Conservation (phyloP, 768 basidiomycete genomes). For the Amanita subjunquillea region DNA sequence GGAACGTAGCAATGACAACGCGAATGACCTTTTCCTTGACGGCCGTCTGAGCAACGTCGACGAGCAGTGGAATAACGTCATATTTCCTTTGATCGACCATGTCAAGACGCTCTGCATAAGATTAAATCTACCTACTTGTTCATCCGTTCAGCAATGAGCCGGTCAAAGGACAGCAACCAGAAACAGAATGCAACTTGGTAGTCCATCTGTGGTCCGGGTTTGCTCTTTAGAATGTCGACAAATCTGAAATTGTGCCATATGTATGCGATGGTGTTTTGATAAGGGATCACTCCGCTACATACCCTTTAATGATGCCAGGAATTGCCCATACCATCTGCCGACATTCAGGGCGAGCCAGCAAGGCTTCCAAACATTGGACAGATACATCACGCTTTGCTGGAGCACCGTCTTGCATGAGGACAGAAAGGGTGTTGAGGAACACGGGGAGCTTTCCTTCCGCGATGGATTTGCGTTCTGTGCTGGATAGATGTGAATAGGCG, state of each 20-base stretch:
- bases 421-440: slow-evolving; percentile 49
- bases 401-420: slow-evolving; percentile 48
- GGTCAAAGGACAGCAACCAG: slow-evolving; percentile 91
- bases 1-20: slow-evolving; percentile 85
- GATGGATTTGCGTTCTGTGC: slow-evolving; percentile 1
- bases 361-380: slow-evolving; percentile 82
- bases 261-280: background rate
- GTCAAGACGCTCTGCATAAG: background rate
- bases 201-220: slow-evolving; percentile 85
- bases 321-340: slow-evolving; percentile 75
- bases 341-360: slow-evolving; percentile 74
- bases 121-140: slow-evolving; percentile 54
- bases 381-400: slow-evolving; percentile 77
- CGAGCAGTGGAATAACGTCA: slow-evolving; percentile 79
- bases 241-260: slow-evolving; percentile 35
- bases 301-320: slow-evolving; percentile 63
- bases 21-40: slow-evolving; percentile 97
- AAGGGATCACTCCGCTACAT: slow-evolving; percentile 9
- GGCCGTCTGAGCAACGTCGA: slow-evolving; percentile 76
- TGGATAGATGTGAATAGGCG: background rate
- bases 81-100: slow-evolving; percentile 49
- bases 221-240: slow-evolving; percentile 72
- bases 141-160: slow-evolving; percentile 73
- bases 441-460: slow-evolving; percentile 29
- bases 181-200: slow-evolving; percentile 91